Evolutionary conservation across 257 asterid genomes (phyloP).

Genomic region (Cordia subcordata): DNA sequence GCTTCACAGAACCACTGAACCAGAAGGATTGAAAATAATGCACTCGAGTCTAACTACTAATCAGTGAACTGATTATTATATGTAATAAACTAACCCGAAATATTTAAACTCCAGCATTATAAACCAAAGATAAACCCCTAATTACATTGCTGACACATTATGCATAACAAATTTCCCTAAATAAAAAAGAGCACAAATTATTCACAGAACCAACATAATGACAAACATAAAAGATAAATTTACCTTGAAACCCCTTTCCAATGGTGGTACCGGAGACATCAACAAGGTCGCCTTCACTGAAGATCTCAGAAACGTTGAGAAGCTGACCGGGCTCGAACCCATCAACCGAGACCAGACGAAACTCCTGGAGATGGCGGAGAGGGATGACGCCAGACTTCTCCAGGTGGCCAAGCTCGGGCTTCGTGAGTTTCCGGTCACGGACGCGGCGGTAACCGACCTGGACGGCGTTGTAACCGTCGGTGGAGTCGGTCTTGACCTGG

Average conservation of each 20-base stretch:
- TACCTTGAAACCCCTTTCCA: constrained; percentile 98
- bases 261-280: constrained; percentile 89
- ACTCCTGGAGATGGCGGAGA: constrained; percentile 87
- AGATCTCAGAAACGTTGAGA: constrained; percentile 53
- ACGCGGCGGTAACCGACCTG: constrained; percentile 90
- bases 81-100: too few species aligned
- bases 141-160: too few species aligned
- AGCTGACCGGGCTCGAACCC: constrained; percentile 78
- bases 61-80: too few species aligned
- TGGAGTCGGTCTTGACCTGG: constrained; percentile 74
- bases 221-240: not conserved
- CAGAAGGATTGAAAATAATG: too few species aligned
- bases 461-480: constrained; percentile 82
- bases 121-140: too few species aligned
- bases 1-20: too few species aligned
- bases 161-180: too few species aligned
- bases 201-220: not conserved
- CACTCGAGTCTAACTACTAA: too few species aligned
- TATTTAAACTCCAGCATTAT: too few species aligned
- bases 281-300: constrained; percentile 81
- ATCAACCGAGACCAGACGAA: constrained; percentile 52
- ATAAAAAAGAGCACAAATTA: too few species aligned
- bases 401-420: constrained; percentile 90
- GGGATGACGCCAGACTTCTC: constrained; percentile 88
- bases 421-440: constrained; percentile 74